phyloP scores from a whole-genome alignment of 1,284 basidiomycete species.

The Sporisorium graminicola region DNA sequence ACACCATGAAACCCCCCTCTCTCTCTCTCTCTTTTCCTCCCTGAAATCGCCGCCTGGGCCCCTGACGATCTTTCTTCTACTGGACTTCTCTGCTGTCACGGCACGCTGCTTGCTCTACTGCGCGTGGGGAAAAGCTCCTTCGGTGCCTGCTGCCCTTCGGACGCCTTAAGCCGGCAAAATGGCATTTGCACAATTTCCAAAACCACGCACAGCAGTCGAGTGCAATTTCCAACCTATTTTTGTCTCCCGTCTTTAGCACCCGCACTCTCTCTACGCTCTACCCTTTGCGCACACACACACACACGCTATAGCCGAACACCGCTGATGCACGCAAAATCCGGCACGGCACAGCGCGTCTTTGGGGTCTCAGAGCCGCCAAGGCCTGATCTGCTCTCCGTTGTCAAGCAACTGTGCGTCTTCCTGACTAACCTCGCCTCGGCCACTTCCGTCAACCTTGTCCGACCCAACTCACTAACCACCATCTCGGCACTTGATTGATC shows the following conservation, averaged over 20 bases:
- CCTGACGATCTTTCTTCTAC: constrained; percentile 4
- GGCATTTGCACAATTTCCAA: not conserved
- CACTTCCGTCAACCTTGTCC: not conserved
- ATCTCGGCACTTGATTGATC: not conserved
- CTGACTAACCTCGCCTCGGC: not conserved
- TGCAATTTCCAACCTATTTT: not conserved
- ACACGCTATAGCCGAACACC: not conserved
- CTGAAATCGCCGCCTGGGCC: constrained; percentile 2
- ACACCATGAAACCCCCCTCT: not conserved
- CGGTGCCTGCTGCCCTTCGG: not conserved
- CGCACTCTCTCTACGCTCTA: not conserved
- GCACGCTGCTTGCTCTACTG: not conserved
- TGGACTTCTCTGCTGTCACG: not conserved
- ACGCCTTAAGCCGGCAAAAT: not conserved
- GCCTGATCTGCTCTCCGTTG: not conserved
- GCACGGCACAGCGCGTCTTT: constrained; percentile 8
- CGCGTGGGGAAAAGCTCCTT: not conserved
- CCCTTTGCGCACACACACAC: not conserved
- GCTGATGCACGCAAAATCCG: not conserved
- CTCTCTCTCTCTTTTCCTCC: not conserved
- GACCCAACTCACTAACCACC: not conserved
- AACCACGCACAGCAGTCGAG: not conserved
- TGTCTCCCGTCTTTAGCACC: not conserved
- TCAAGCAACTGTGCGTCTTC: not conserved
- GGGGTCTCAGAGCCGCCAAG: not conserved